Evolutionary conservation across 2,329 filamentous ascomycete genomes (phyloP).

Genomic region (Akanthomyces lecanii): DNA sequence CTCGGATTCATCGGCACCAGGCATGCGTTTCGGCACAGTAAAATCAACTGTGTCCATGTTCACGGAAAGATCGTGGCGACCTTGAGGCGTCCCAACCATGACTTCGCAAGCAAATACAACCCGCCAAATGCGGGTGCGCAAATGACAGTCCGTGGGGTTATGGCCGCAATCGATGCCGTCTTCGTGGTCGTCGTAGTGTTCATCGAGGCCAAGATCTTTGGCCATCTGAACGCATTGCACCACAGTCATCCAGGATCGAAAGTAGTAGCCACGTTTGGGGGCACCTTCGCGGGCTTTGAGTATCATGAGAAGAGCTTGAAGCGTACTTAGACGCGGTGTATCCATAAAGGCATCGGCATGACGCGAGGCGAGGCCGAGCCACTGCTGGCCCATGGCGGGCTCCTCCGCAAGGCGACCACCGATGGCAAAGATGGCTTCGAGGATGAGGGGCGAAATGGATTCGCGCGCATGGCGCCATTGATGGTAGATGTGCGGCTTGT

Average conservation of each 20-base stretch:
- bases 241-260: conserved; percentile 93
- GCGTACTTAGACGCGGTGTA: conserved; percentile 80
- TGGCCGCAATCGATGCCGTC: conserved; percentile 67
- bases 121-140: conserved; percentile 88
- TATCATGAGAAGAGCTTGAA: conserved; percentile 83
- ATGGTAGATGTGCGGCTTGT: conserved; percentile 75
- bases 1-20: conserved; percentile 70
- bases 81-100: conserved; percentile 92
- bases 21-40: conserved; percentile 56
- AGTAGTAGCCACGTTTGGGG: conserved; percentile 92
- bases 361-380: conserved; percentile 83
- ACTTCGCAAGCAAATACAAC: conserved; percentile 79
- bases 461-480: conserved; percentile 82
- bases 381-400: conserved; percentile 79
- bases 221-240: conserved; percentile 91
- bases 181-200: conserved; percentile 77
- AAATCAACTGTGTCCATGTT: conserved; percentile 73
- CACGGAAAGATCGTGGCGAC: conserved; percentile 74
- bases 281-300: conserved; percentile 89
- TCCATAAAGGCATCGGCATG: conserved; percentile 95
- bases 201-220: conserved; percentile 83
- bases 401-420: conserved; percentile 80
- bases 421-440: conserved; percentile 90
- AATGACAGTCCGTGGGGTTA: conserved; percentile 68
- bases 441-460: conserved; percentile 81